These are phyloP conservation scores for Linum trigynum DNA, from an alignment of 345 rosid genomes.

Conservation along the genomic window DNA sequence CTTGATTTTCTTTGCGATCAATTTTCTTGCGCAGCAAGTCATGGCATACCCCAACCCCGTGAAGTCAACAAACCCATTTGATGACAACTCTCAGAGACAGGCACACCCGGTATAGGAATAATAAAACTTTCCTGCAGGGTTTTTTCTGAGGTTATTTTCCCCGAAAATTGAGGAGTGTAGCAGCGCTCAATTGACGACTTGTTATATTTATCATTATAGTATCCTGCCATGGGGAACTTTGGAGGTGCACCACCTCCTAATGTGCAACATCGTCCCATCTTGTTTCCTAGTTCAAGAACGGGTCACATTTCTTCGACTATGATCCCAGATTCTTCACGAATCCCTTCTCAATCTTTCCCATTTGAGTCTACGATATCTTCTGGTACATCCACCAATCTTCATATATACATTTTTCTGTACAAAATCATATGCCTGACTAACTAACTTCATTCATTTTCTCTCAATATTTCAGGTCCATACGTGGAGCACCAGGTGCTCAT, in stretches of 20 bases:
- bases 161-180: not conserved
- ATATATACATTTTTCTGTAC: not conserved
- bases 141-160: not conserved
- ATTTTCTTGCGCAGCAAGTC: constrained; percentile 29
- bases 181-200: not conserved
- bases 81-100: constrained; percentile 28
- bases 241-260: constrained; percentile 26
- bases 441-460: constrained; percentile 8
- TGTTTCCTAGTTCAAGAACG: constrained; percentile 17
- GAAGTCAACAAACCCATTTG: constrained; percentile 63
- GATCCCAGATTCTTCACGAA: constrained; percentile 35
- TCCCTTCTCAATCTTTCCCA: constrained; percentile 24
- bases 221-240: constrained; percentile 35
- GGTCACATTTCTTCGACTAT: constrained; percentile 25
- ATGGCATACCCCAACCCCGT: constrained; percentile 25
- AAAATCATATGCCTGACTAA: not conserved
- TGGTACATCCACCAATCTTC: constrained; percentile 23
- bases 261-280: constrained; percentile 24
- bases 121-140: constrained; percentile 1
- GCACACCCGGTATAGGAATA: constrained; percentile 28
- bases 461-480: constrained; percentile 31
- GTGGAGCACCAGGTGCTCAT: constrained; percentile 32
- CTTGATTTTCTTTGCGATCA: not conserved
- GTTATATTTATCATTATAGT: constrained; percentile 18
- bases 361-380: constrained; percentile 23